A percentile compares a stretch with the other conserved stretches of the same genome.
These are phyloP conservation scores for Nissolia schottii DNA, from an alignment of 306 rosid genomes.

Conservation along the genomic window DNA sequence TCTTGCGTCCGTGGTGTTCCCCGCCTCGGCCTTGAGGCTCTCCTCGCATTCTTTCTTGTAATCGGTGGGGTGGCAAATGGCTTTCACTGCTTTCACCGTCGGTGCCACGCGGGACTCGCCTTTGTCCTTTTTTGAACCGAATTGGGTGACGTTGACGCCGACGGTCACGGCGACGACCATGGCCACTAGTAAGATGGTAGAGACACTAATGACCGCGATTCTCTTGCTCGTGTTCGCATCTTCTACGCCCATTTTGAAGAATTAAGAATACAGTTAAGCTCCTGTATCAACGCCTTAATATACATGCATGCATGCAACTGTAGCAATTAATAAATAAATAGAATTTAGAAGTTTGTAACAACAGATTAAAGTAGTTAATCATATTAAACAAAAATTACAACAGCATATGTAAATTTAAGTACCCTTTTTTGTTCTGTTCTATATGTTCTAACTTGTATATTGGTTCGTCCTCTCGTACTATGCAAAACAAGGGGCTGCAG, in stretches of 20 bases:
- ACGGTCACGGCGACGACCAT: conserved; percentile 51
- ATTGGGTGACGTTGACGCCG: neutral
- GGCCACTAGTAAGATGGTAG: conserved; percentile 46
- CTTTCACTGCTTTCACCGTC: conserved; percentile 41
- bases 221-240: conserved; percentile 22
- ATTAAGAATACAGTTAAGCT: conserved; percentile 2
- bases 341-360: neutral
- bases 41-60: conserved; percentile 53
- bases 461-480: neutral
- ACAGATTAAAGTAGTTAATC: neutral
- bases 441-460: neutral
- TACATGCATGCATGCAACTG: neutral
- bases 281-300: conserved; percentile 3
- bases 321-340: neutral
- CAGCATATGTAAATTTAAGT: neutral
- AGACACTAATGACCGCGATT: conserved; percentile 27
- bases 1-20: conserved; percentile 44
- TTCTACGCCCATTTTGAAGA: conserved; percentile 33
- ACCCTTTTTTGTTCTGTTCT: neutral
- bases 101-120: neutral
- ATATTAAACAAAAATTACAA: neutral
- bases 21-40: conserved; percentile 25
- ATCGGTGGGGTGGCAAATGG: conserved; percentile 51
- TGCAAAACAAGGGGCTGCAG: neutral
- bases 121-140: neutral